Evolutionary conservation across 176 grass and related monocot species (phyloP).

Genomic region (Ensete glaucum): DNA sequence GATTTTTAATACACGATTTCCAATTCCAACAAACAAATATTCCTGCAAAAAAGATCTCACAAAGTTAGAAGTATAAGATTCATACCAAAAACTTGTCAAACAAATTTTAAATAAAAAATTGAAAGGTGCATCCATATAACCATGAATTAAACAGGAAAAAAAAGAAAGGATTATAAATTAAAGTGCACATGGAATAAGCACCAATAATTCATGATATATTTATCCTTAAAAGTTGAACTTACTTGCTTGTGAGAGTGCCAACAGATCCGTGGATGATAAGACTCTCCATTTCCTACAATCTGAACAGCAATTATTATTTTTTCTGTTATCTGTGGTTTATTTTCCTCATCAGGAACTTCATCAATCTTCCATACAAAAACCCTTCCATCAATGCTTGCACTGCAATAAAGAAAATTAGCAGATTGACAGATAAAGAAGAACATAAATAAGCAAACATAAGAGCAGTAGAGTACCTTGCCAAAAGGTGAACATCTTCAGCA

Average conservation of each 20-base stretch:
- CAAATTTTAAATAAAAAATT: background rate
- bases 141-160: no score
- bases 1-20: constrained; percentile 62
- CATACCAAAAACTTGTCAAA: background rate
- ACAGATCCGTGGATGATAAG: constrained; percentile 91
- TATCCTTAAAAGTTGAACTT: constrained; percentile 11
- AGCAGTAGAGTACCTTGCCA: constrained; percentile 59
- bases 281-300: constrained; percentile 61
- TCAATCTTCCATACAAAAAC: constrained; percentile 95
- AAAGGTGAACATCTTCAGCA: constrained; percentile 86
- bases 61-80: background rate
- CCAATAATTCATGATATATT: no score
- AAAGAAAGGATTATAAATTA: no score
- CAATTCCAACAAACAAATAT: constrained; percentile 86
- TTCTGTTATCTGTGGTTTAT: constrained; percentile 83
- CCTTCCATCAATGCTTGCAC: constrained; percentile 86
- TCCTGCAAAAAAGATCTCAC: constrained; percentile 31
- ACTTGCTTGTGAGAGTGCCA: constrained; percentile 99
- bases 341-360: constrained; percentile 73
- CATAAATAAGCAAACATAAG: background rate
- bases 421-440: background rate
- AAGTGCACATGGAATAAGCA: no score
- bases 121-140: constrained; percentile 9
- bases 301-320: constrained; percentile 68
- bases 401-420: constrained; percentile 20